Base-by-base conservation (phyloP, 2,329 filamentous ascomycete species). In the Fusarium sp. region DNA sequence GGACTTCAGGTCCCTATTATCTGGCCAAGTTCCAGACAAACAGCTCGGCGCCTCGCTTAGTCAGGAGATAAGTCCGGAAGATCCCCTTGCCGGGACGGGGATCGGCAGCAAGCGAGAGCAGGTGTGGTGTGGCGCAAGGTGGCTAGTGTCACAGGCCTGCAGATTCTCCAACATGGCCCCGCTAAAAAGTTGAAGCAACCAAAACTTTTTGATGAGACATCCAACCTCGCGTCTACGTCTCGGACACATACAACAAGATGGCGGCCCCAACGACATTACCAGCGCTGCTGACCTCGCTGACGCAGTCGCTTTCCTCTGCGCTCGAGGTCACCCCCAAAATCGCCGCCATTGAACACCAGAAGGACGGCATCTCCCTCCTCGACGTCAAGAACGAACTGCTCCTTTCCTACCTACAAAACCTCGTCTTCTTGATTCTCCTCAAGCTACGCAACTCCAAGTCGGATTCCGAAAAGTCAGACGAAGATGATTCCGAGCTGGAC, bases 331-430 rank as follows among this genome's bases (percentile, higher is more conserved):
- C 92, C 0, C 90, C 92, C 0, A 89, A 90, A 58, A 81, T 91
- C 20, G 81, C 87, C n/a, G 82, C 86, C 16, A 89, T 97, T 69
- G 86, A 93, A 58, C 90, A 94, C n/a, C 92, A 94, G 2, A 88
- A 92, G 74, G 91, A 98, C 78, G 96, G 97, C 80, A 97, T 99
- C 68, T 98, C 97, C 0, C 91, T 99, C 1, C 92, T 99, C 79
- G 95, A 98, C 81, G 91, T 94, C 74, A 99, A 99, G 86, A 98
- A 97, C 84, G 97, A 99, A 81, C 89, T 99, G n/a, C 91, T 99
- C 20, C 91, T 99, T 42, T 96, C 96, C 5, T 99, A 99, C 83
- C 88, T 99, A 0, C 96, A 99, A 79, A 97, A 98, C 79, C 90
- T 98, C 5, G 94, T 97, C 52, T 97, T 97, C 77, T 86, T 98